Conservation (phyloP, 441 rosid genomes). For the Bruguiera hainesii region DNA sequence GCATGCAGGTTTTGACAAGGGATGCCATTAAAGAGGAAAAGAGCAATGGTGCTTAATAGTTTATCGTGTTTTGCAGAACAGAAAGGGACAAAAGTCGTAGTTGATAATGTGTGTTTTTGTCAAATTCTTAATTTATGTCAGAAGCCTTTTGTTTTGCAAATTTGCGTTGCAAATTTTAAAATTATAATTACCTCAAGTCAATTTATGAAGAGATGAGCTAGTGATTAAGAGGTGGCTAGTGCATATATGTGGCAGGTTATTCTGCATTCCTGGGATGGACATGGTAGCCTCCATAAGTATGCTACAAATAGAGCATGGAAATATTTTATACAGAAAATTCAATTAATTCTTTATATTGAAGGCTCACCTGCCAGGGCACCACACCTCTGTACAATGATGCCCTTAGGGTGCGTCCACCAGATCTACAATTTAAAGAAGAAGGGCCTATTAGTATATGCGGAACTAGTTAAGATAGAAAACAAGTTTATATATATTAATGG, state of each 20-base stretch:
- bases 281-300: slow-evolving; percentile 15
- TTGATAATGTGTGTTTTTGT: no score
- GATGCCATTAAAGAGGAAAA: no score
- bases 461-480: neutral
- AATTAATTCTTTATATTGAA: neutral
- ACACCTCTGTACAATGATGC: slow-evolving; percentile 52
- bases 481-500: neutral
- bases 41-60: no score
- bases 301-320: neutral
- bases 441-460: slow-evolving; percentile 6
- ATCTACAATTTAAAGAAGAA: slow-evolving; percentile 39
- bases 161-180: no score
- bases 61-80: no score
- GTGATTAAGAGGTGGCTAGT: slow-evolving; percentile 36
- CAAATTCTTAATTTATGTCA: no score
- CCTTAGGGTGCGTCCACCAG: slow-evolving; percentile 71
- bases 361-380: slow-evolving; percentile 63
- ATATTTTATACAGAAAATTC: neutral
- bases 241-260: slow-evolving; percentile 59
- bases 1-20: no score
- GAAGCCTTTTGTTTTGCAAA: no score
- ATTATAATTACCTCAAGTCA: no score
- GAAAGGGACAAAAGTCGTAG: no score
- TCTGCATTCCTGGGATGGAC: slow-evolving; percentile 41
- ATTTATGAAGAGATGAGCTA: no score